Evolutionary conservation across 2,329 filamentous ascomycete species (phyloP).

Genomic region (Claviceps arundinis): DNA sequence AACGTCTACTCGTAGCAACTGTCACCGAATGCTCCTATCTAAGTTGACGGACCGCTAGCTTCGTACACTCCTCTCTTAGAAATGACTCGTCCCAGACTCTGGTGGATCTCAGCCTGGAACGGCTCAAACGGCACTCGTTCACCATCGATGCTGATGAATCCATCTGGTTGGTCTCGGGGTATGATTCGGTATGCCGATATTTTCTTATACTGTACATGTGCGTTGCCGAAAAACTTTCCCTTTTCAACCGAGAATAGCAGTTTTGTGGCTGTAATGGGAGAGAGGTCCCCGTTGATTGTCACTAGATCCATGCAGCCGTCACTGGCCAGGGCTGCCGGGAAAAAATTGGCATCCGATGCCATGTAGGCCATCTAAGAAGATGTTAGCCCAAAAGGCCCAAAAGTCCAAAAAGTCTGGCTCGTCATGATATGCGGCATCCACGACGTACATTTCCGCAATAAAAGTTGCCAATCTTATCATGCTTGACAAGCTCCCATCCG

Average conservation of each 20-base stretch:
- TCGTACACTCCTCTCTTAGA: constrained; percentile 67
- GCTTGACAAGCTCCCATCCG: constrained; percentile 61
- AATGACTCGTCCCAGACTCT: constrained; percentile 69
- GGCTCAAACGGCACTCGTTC: constrained; percentile 77
- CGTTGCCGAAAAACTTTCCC: constrained; percentile 66
- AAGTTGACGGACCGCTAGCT: constrained; percentile 37
- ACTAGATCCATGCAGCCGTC: constrained; percentile 83
- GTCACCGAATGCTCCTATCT: constrained; percentile 9
- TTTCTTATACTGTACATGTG: constrained; percentile 69
- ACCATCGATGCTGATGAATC: constrained; percentile 89
- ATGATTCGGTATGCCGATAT: constrained; percentile 76
- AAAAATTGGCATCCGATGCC: constrained; percentile 78
- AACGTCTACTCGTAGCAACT: neutral
- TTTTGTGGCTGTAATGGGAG: constrained; percentile 49
- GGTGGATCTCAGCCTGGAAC: constrained; percentile 84
- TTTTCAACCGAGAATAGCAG: constrained; percentile 61
- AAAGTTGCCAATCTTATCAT: constrained; percentile 77
- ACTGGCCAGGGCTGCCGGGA: constrained; percentile 64
- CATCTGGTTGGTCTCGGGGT: constrained; percentile 55
- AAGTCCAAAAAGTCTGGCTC: neutral
- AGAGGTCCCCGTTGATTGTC: constrained; percentile 63
- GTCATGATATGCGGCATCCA: neutral
- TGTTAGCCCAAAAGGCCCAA: constrained; percentile 5
- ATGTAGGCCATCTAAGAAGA: constrained; percentile 68
- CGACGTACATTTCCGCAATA: constrained; percentile 70